Conservation (phyloP, 2,329 filamentous ascomycete genomes). For the Fusarium setosum region DNA sequence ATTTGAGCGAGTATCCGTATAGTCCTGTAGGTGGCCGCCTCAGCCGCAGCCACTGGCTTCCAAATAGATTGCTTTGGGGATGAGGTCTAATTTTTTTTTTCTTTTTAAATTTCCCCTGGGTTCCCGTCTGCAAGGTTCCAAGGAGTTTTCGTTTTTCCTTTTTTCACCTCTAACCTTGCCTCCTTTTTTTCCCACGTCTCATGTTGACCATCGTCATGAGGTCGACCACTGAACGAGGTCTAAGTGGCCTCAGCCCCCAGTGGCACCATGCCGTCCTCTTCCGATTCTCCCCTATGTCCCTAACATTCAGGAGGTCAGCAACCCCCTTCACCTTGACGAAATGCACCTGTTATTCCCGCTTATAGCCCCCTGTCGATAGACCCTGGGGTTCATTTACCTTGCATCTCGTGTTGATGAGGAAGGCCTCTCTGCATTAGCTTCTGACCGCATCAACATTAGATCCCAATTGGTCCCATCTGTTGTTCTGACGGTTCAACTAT, state of each 20-base stretch:
- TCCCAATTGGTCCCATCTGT: not conserved
- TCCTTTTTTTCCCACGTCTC: slow-evolving; percentile 12
- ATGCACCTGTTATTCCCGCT: slow-evolving; percentile 12
- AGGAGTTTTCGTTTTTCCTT: not conserved
- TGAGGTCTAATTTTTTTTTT: no score
- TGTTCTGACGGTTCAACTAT: not conserved
- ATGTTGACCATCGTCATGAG: slow-evolving; percentile 12
- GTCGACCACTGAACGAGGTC: slow-evolving; percentile 7
- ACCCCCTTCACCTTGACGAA: not conserved
- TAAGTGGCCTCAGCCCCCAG: slow-evolving; percentile 8
- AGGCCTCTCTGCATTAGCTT: slow-evolving; percentile 7
- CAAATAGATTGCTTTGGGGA: not conserved
- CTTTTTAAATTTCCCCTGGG: no score
- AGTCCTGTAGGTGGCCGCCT: not conserved
- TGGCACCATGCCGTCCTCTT: slow-evolving; percentile 15
- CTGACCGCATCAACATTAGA: not conserved
- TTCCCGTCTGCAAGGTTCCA: not conserved
- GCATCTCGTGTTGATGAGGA: slow-evolving; percentile 22
- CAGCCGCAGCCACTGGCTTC: not conserved
- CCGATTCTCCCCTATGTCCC: not conserved
- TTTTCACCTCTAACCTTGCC: not conserved
- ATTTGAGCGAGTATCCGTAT: no score
- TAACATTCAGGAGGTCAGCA: slow-evolving; percentile 14
- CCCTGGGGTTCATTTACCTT: slow-evolving; percentile 32
- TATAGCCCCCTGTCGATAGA: slow-evolving; percentile 16